Evolutionary conservation across 148 eudicot species (phyloP).

Genomic region (Agrostemma githago): DNA sequence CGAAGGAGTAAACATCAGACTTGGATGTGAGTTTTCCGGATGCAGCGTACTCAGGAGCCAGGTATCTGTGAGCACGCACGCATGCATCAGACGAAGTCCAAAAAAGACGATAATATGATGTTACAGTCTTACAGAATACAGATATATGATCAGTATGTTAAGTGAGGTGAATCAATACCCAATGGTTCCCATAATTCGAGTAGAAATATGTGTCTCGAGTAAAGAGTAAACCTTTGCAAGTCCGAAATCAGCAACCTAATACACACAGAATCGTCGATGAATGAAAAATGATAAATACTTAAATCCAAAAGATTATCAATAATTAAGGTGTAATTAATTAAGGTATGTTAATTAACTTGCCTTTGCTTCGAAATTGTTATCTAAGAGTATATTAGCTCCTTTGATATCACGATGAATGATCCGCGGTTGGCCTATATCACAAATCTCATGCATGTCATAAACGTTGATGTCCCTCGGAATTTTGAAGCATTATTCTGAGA

Average conservation of each 20-base stretch:
- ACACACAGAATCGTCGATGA: not conserved
- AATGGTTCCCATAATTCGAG: constrained; percentile 78
- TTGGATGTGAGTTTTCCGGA: constrained; percentile 79
- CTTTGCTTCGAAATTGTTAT: constrained; percentile 61
- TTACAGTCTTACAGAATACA: not conserved
- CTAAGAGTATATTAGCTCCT: constrained; percentile 66
- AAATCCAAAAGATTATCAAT: not conserved
- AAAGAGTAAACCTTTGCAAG: constrained; percentile 62
- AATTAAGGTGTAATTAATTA: not conserved
- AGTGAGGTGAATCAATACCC: constrained; percentile 34
- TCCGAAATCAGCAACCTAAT: constrained; percentile 86
- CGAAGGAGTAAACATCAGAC: constrained; percentile 89
- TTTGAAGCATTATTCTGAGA: no score
- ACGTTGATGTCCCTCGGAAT: not conserved
- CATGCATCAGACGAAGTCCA: not conserved
- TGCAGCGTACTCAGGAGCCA: constrained; percentile 83
- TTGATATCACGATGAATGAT: constrained; percentile 75
- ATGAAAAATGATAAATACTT: not conserved
- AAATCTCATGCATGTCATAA: not conserved
- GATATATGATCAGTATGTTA: not conserved
- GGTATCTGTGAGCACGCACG: constrained; percentile 41
- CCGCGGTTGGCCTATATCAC: constrained; percentile 51
- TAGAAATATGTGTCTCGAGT: constrained; percentile 59
- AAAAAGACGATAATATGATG: not conserved
- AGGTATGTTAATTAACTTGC: constrained; percentile 24